Evolutionary conservation across 2,329 filamentous ascomycete species (phyloP).

Genomic region (Colletotrichum orchidophilum): DNA sequence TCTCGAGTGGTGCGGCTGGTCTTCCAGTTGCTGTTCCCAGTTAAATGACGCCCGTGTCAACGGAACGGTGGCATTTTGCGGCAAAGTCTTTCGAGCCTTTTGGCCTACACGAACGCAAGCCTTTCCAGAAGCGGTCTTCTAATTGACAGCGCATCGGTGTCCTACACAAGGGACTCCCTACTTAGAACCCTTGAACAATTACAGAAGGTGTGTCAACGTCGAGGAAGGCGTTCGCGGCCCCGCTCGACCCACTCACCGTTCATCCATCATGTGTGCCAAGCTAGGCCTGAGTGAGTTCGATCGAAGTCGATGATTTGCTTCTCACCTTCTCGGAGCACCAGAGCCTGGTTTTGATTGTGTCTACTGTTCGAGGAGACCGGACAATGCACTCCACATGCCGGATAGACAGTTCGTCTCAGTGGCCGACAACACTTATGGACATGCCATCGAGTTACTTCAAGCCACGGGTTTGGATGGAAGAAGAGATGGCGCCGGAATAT

Average conservation of each 20-base stretch:
- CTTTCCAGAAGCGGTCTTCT: constrained; percentile 42
- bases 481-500: not conserved
- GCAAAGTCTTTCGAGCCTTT: not conserved
- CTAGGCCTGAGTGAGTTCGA: not conserved
- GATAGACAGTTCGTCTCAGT: not conserved
- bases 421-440: constrained; percentile 1
- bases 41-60: not conserved
- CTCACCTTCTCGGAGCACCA: not conserved
- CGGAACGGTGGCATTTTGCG: not conserved
- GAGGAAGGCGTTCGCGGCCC: constrained; percentile 5
- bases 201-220: not conserved
- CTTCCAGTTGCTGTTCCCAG: not conserved
- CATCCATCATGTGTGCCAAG: constrained; percentile 5
- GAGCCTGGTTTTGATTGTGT: constrained; percentile 1
- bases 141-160: constrained; percentile 42
- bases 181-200: not conserved
- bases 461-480: not conserved
- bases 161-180: constrained; percentile 12
- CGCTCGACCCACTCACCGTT: constrained; percentile 14
- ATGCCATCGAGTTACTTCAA: not conserved
- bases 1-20: not conserved
- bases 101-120: constrained; percentile 38
- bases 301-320: not conserved
- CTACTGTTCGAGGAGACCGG: not conserved
- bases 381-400: not conserved